Evolutionary conservation across 306 rosid species (phyloP), one percentile per base, ranked within the genome.

Genomic region (Inga laurina): DNA sequence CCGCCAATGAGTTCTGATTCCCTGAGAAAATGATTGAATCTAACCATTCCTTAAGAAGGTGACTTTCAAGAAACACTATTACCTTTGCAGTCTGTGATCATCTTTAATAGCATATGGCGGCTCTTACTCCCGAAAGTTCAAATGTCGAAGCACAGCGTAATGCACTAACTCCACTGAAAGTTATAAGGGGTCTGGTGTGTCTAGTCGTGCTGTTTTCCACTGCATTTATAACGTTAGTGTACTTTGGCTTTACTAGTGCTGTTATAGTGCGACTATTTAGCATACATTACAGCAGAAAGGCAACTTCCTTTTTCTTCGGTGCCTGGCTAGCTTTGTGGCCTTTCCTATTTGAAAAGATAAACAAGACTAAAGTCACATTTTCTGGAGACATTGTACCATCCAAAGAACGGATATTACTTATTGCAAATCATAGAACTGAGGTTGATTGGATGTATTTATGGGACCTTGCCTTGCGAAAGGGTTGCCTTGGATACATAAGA

Each of bases 361-460:
- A 93, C 87, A 86, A 84, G 85, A 93, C 97, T 54, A 91, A 84
- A 82, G 94, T 93, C 51, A 81, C 88, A 43, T 89, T 91, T 86
- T 91, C 94, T 39, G 96, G 97, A 81, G 94, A 86, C 78, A 85
- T 81, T 44, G 87, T 89, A 82, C 90, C 91, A 27, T 59, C 86
- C 1, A 86, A 83, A 78, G 93, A 93, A 81, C 87, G 92, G 37
- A 76, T 88, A 81, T 81, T 93, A 84, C 86, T 93, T 78, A 89
- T 93, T 2, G 92, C 97, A 24, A 93, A 93, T 83, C 97, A 93
- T 79, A 86, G 97, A 85, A 93, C 97, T 21, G 97, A 93, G 84
- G 94, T 93, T 11, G 97, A 93, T 56, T 93, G 97, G 97, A 93
- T 93, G 97, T 93, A 93, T 77, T 83, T 91, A 84, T 93, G 97